These are phyloP conservation scores for Acanthochlamys bracteata DNA, from an alignment of 106 monocot genomes.

Conservation along the genomic window DNA sequence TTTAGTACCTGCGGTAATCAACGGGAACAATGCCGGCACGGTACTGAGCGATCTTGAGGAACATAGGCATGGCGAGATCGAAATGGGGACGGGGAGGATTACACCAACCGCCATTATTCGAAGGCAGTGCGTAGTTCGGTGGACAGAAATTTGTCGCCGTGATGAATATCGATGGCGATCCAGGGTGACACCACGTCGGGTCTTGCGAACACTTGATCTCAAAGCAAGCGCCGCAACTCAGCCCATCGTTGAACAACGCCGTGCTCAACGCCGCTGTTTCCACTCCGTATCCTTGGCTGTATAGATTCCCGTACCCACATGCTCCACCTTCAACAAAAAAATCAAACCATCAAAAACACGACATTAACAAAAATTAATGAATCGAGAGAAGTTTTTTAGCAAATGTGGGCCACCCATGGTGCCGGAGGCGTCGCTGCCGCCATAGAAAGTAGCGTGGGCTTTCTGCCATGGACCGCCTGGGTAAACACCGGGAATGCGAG, in stretches of 20 bases:
- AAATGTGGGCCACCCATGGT: conserved; percentile 57
- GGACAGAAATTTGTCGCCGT: conserved; percentile 18
- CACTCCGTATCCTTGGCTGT: conserved; percentile 46
- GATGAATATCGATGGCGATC: conserved; percentile 40
- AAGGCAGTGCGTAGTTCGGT: conserved; percentile 9
- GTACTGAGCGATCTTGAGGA: conserved; percentile 45
- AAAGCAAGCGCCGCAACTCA: conserved; percentile 56
- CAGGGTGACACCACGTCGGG: conserved; percentile 35
- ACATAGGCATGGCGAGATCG: conserved; percentile 52
- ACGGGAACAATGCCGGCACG: conserved; percentile 47
- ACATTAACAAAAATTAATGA: not conserved
- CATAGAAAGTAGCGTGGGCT: conserved; percentile 94
- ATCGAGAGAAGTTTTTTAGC: not conserved
- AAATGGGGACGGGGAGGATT: conserved; percentile 44
- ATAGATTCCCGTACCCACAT: conserved; percentile 59
- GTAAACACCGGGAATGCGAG: conserved; percentile 65
- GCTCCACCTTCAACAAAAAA: conserved; percentile 36
- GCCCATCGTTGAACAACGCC: conserved; percentile 58
- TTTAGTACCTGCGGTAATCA: conserved; percentile 23
- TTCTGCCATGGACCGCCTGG: conserved; percentile 54
- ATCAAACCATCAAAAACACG: not conserved
- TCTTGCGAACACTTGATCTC: conserved; percentile 47
- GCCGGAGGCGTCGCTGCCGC: conserved; percentile 89
- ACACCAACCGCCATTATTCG: conserved; percentile 44
- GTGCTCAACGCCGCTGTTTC: conserved; percentile 69